Base-by-base conservation (phyloP, 2,329 filamentous ascomycete species). In the Penicillium vulpinum region DNA sequence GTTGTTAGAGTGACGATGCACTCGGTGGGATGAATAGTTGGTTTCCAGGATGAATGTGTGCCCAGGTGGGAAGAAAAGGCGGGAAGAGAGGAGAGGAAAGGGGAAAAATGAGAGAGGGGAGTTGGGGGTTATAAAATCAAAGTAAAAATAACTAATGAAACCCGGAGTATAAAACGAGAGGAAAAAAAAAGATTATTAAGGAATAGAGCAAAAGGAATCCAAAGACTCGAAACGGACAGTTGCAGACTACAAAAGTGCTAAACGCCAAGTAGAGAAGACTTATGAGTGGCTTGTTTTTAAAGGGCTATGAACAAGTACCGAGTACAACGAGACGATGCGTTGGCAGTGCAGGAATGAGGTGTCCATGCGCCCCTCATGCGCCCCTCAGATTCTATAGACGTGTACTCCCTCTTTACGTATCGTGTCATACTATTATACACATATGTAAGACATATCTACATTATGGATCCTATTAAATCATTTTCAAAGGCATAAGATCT, bases 311-410 rank as follows among this genome's bases (percentile, higher is more conserved):
- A n/a, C 40, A 56, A 35, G 62, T 63, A 60, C 58, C 58, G 56
- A 64, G 58, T 65, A 62, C 62, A 56, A 54, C 56, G 46, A 53
- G 54, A 59, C 57, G 61, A 66, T 66, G 64, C 63, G 64, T 55
- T 67, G 64, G 64, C 70, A 72, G 71, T 72, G 70, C 69, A 70
- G 57, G 64, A 54, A 51, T 69, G 64, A 69, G 65, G 59, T 64
- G 67, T 62, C 58, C 62, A 62, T 56, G 53, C 59, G 45, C 39
- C 40, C 39, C 47, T 72, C 68, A 71, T 71, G 71, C 62, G 70
- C 61, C 58, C 59, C 59, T 52, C 62, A 54, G 62, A 63, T 47
- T 54, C 51, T 46, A 46, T 40, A 45, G 43, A 54, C 51, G 51
- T 54, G 51, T 49, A 40, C 28, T 35, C 9, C 22, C 15, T 31